Evolutionary conservation across 2,329 filamentous ascomycete genomes (phyloP).

Genomic region (Fonsecaea multimorphosa): DNA sequence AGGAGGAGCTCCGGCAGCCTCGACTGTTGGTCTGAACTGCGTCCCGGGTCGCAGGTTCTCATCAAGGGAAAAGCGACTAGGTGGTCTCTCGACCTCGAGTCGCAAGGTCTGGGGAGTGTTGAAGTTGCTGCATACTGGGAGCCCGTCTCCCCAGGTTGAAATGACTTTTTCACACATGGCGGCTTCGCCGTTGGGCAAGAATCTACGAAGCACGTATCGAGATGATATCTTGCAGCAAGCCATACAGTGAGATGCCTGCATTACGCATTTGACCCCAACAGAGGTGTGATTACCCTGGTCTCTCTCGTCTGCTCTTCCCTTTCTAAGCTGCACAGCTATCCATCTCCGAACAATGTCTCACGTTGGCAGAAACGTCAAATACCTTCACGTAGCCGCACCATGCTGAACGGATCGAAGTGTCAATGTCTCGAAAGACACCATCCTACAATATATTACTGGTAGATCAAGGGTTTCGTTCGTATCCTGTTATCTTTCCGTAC

Average conservation of each 20-base stretch:
- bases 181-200: not conserved
- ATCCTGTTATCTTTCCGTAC: slow-evolving; percentile 1
- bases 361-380: too few relatives aligned
- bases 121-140: slow-evolving; percentile 33
- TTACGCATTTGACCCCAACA: not conserved
- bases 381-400: too few relatives aligned
- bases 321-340: not conserved
- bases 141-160: slow-evolving; percentile 12
- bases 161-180: not conserved
- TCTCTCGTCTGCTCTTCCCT: not conserved
- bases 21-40: slow-evolving; percentile 9
- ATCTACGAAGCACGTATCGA: not conserved
- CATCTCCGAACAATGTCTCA: too few relatives aligned
- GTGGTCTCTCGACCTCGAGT: slow-evolving; percentile 22
- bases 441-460: not conserved
- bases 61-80: slow-evolving; percentile 31
- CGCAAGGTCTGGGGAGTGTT: not conserved
- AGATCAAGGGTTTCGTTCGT: not conserved
- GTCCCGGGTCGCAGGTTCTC: slow-evolving; percentile 17
- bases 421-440: too few relatives aligned
- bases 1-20: not conserved
- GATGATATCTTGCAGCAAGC: not conserved
- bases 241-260: not conserved
- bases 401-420: too few relatives aligned
- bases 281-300: too few relatives aligned